A percentile compares a stretch with the other conserved stretches of the same genome.
These are phyloP conservation scores for Aureobasidium sp. DNA, from an alignment of 2,329 filamentous ascomycete species.

Conservation along the genomic window DNA sequence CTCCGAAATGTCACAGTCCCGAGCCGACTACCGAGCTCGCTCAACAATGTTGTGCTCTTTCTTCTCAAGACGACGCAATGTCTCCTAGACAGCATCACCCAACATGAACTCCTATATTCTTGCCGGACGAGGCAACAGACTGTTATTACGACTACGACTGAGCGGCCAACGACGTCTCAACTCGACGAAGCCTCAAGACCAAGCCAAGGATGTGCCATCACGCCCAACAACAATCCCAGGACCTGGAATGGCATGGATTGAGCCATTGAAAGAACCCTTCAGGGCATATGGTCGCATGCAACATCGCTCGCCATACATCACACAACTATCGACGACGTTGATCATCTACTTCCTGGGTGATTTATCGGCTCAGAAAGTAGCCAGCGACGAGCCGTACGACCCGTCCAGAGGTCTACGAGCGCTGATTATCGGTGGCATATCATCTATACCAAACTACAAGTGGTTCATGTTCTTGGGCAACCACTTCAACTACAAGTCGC, in stretches of 20 bases:
- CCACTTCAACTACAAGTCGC: constrained; percentile 77
- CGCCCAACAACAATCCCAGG: constrained; percentile 32
- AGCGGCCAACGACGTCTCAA: constrained; percentile 27
- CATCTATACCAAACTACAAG: constrained; percentile 69
- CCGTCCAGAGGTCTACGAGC: constrained; percentile 62
- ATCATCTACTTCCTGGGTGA: constrained; percentile 75
- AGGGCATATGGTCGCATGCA: constrained; percentile 63
- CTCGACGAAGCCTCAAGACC: constrained; percentile 14
- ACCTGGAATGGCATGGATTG: constrained; percentile 40
- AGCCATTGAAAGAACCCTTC: constrained; percentile 40
- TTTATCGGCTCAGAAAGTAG: constrained; percentile 65
- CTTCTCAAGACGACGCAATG: not conserved
- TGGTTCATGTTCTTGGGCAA: constrained; percentile 78
- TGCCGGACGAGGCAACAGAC: constrained; percentile 22
- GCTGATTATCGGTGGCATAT: constrained; percentile 64
- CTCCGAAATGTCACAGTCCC: not conserved
- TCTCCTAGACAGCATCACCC: not conserved
- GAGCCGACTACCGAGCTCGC: constrained; percentile 6
- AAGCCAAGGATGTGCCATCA: constrained; percentile 4
- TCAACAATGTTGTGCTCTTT: not conserved
- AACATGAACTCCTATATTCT: constrained; percentile 24
- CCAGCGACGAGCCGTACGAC: constrained; percentile 48
- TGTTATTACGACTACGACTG: constrained; percentile 25
- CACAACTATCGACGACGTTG: constrained; percentile 68
- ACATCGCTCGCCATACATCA: constrained; percentile 64